Evolutionary conservation across 192 early-diverging fungal genomes (phyloP), one percentile per base, ranked within the genome.

Genomic region (Mortierella antarctica): DNA sequence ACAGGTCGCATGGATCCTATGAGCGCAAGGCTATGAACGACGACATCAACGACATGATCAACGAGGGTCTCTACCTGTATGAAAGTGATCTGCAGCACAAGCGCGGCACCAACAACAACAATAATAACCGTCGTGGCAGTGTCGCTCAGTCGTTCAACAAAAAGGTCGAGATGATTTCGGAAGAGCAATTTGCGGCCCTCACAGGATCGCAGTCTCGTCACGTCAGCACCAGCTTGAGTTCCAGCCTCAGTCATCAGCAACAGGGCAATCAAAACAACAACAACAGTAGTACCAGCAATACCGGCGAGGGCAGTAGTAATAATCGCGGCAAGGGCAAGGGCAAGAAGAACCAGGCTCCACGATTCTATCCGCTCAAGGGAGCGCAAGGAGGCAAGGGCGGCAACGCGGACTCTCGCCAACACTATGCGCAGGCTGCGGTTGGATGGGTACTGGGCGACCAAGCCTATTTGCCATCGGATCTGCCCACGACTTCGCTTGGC

Each of bases 41-140:
- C 45, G 95, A 96, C 49, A 88, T 96, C 70, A 86, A 90, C 31
- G 94, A 96, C 48, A 95, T 96, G 77, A 98, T 98, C 81, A 98
- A 93, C 82, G 96, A 98, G 74, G 96, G 96, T 5, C 87, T 98
- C 20, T 93, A 93, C 73, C 86, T 92, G 65, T 98, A 97, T 63
- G 96, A 98, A 78, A 79, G 88, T 62, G 91, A 93, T 15, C 79
- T 94, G 62, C 89, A 88, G 15, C 65, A 51, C 69, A 84, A 62
- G 83, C 78, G 67, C 73, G 75, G 62, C 79, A 74, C 10, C 74
- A 84, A 62, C 77, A 84, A 67, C 71, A 81, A 58, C 48, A 42
- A 70, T 62, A 58, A 50, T 18, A 53, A 65, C 40, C 65, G 44
- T 13, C 23, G 15, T 39, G 39, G 42, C 61, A 14, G n/a, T 46